Conservation (phyloP, 2,329 filamentous ascomycete species). For the Microcera coccophila region DNA sequence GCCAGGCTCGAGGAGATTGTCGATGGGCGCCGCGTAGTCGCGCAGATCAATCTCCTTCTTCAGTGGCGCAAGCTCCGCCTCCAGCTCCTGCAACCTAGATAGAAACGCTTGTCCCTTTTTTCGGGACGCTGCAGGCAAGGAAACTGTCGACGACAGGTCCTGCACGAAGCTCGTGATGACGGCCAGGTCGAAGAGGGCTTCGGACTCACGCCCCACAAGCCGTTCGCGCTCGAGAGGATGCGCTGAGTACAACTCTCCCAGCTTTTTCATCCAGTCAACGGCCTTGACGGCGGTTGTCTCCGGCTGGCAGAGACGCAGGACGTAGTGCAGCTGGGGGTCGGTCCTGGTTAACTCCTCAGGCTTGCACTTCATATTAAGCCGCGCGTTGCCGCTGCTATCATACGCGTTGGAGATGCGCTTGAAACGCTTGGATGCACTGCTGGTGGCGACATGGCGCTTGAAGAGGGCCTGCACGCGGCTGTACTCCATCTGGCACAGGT, state of each 20-base stretch:
- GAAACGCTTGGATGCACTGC: slow-evolving; percentile 38
- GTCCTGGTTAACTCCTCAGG: slow-evolving; percentile 36
- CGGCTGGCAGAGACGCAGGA: slow-evolving; percentile 42
- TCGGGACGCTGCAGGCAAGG: slow-evolving; percentile 36
- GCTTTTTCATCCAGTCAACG: slow-evolving; percentile 38
- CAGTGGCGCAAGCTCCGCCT: slow-evolving; percentile 36
- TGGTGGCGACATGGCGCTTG: slow-evolving; percentile 38
- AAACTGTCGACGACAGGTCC: slow-evolving; percentile 31
- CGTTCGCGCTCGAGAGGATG: slow-evolving; percentile 33
- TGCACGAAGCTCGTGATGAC: slow-evolving; percentile 38
- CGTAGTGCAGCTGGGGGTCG: slow-evolving; percentile 40
- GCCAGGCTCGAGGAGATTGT: slow-evolving; percentile 40
- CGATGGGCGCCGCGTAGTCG: slow-evolving; percentile 39
- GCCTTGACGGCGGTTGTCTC: slow-evolving; percentile 35
- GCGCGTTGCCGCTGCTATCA: slow-evolving; percentile 35
- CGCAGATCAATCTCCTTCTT: slow-evolving; percentile 38
- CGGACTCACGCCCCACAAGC: slow-evolving; percentile 31
- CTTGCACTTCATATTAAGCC: slow-evolving; percentile 39
- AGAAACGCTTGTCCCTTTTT: slow-evolving; percentile 41
- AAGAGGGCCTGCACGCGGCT: slow-evolving; percentile 35
- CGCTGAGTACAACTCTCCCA: slow-evolving; percentile 35
- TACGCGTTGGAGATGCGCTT: slow-evolving; percentile 34
- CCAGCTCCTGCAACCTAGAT: slow-evolving; percentile 29
- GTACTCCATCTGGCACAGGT: slow-evolving; percentile 44
- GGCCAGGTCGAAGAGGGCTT: slow-evolving; percentile 35